phyloP scores from a whole-genome alignment of 352 stramenopile species.

The Blastocystis sp. region DNA sequence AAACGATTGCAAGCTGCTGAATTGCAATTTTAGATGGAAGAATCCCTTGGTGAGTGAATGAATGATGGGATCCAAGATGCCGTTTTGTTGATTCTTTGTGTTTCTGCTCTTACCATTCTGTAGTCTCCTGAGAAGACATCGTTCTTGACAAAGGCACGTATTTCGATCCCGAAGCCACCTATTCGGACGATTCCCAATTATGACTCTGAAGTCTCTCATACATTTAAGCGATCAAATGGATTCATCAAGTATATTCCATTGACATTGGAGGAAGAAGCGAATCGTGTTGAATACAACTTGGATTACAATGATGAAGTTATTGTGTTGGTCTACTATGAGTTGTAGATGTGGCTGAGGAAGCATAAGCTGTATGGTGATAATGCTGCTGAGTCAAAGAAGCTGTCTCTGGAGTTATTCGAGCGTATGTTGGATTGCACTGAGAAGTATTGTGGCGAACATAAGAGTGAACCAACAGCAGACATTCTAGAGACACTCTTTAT shows the following conservation, averaged over 20 bases:
- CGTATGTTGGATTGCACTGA: conserved; percentile 64
- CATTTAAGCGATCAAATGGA: conserved; percentile 40
- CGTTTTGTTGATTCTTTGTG: background rate
- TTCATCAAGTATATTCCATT: conserved; percentile 61
- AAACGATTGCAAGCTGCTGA: background rate
- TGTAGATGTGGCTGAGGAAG: conserved; percentile 51
- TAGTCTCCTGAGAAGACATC: conserved; percentile 30
- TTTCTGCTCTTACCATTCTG: background rate
- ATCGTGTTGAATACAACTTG: conserved; percentile 63
- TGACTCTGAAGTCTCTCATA: conserved; percentile 26
- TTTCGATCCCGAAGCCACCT: conserved; percentile 45
- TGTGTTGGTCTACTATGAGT: background rate
- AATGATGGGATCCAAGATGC: background rate
- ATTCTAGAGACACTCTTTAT: conserved; percentile 42
- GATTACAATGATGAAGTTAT: conserved; percentile 63
- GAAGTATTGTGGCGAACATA: conserved; percentile 58
- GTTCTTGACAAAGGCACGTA: conserved; percentile 16
- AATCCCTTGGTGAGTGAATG: background rate
- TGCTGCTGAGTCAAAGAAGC: conserved; percentile 42
- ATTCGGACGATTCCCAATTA: conserved; percentile 47
- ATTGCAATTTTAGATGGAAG: background rate
- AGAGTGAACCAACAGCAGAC: conserved; percentile 34
- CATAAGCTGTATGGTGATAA: conserved; percentile 62
- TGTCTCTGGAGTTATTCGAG: conserved; percentile 63
- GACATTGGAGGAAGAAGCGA: conserved; percentile 21